These are phyloP conservation scores for Aureobasidium lini DNA, from an alignment of 2,329 filamentous ascomycete species.

Conservation along the genomic window DNA sequence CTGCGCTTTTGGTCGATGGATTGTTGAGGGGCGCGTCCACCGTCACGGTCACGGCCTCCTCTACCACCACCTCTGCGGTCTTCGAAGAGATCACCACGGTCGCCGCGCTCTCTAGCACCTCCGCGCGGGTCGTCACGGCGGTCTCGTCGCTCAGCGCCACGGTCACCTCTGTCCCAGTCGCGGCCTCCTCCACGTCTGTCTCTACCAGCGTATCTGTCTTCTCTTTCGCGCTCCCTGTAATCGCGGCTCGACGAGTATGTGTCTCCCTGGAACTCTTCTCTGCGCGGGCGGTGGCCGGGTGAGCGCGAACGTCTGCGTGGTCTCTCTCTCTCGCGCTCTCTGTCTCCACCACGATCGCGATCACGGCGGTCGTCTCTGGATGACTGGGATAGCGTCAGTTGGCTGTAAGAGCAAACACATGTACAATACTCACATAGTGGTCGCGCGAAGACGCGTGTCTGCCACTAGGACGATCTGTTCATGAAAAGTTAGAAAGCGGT, in stretches of 20 bases:
- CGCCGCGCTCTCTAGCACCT: conserved; percentile 28
- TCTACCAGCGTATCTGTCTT: conserved; percentile 74
- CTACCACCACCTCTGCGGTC: conserved; percentile 35
- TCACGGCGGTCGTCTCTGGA: conserved; percentile 35
- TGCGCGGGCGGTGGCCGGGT: conserved; percentile 63
- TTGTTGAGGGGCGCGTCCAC: conserved; percentile 27
- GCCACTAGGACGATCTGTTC: conserved; percentile 28
- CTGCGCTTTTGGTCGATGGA: conserved; percentile 50
- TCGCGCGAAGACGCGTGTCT: conserved; percentile 28
- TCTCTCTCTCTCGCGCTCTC: conserved; percentile 45
- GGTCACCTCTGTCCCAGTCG: conserved; percentile 17
- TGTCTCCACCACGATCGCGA: conserved; percentile 39
- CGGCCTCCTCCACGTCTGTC: conserved; percentile 44
- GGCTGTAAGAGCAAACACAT: conserved; percentile 21
- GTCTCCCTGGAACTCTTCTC: conserved; percentile 71
- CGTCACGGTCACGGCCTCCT: conserved; percentile 31
- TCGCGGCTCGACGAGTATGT: conserved; percentile 88
- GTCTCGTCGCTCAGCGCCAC: conserved; percentile 22
- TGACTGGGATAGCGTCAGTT: conserved; percentile 25
- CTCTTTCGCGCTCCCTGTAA: conserved; percentile 86
- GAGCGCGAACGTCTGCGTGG: conserved; percentile 74
- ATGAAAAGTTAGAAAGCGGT: conserved; percentile 30
- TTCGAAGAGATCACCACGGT: conserved; percentile 39
- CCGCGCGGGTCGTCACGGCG: conserved; percentile 23
- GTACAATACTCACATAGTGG: conserved; percentile 30